Base-by-base conservation (phyloP, 192 early-diverging fungal species). In the Entomortierella chlamydospora region DNA sequence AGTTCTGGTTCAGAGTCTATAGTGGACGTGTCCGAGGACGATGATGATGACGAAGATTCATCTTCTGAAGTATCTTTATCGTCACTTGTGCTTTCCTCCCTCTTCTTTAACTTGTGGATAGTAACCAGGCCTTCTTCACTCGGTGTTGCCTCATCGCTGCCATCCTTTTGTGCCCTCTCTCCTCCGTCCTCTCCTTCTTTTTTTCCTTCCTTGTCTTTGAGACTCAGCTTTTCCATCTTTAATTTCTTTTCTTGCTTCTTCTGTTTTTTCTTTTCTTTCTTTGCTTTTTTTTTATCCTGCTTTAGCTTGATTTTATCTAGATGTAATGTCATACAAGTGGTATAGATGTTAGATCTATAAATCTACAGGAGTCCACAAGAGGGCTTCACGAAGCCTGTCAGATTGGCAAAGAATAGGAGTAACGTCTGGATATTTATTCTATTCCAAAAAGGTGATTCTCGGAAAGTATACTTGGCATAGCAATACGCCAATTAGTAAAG, bases 281-380 rank as follows among this genome's bases (percentile, higher is more conserved):
- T 77, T 39, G 39, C 62, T 41, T 57, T 79, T 51, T 70, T 79
- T 63, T 70, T 65, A 17, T 79, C 68, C 23, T 64, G 49, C 57
- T 79, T 79, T 22, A 56, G 15, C 63, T 70, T 79, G 31, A 26
- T 43, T 50, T 79, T 60, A 53, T 79, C 76, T 79, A 79, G 22
- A 39, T 55, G 45, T 17, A 20, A 20, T 20, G 45, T 17, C 20
- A 47, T 12, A 47, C 45, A 17, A 20, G 45, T 4, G 2, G 45
- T 37, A 10, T 10, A 37, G 34, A 37, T 37, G 34, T 37, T 37
- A 37, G 34, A 4, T 37, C 34, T 37, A 37, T 4, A 37, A 37
- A 37, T n/a, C 34, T 37, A 10, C 5, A 37, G 34, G 10, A 37
- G 34, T 4, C 10, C 34, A 37, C 34, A 4, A 37, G 10, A 7